Evolutionary conservation across 305 asterid genomes (phyloP), one percentile per base, ranked within the genome.

Genomic region (Stenogyne calaminthoides): DNA sequence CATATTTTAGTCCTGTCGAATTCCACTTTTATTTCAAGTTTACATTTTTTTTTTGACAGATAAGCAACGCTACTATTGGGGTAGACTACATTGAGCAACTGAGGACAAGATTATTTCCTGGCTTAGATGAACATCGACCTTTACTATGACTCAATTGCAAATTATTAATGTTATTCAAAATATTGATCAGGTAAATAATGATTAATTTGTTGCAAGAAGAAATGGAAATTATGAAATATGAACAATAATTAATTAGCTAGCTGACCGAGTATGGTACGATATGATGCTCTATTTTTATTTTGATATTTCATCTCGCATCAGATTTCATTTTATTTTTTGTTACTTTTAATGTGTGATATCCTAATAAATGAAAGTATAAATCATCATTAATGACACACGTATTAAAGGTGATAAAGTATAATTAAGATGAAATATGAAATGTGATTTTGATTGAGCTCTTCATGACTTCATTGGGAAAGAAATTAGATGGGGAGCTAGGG

Each of bases 21-120:
- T 19, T 55, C 60, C 61, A 14, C n/a, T n/a, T n/a, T n/a, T n/a
- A n/a, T n/a, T n/a, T n/a, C n/a, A n/a, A 25, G 9, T 4, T 11
- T 22, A 25, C 40, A 3, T 11, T 36, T 9, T 55, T n/a, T n/a
- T 56, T 46, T 68, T 19, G 52, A 5, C 74, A 76, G 80, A 49
- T 57, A 42, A 79, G 63, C 67, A 27, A 52, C 47, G 56, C 5
- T 62, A 67, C 71, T 7, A 20, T 19, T 16, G 77, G 58, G 27
- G 79, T 7, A 11, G 66, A 66, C 67, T 39, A 6, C 42, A 29
- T 77, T 52, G 79, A 73, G 60, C 79, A 75, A 51, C 47, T 82
- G 46, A 47, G 62, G 80, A 77, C 18, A 82, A 79, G 70, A 16
- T 83, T 51, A 34, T 51, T 69, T 51, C 75, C 51, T 77, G 84